phyloP scores from a whole-genome alignment of 106 monocot genomes.

The Triglochin maritima region DNA sequence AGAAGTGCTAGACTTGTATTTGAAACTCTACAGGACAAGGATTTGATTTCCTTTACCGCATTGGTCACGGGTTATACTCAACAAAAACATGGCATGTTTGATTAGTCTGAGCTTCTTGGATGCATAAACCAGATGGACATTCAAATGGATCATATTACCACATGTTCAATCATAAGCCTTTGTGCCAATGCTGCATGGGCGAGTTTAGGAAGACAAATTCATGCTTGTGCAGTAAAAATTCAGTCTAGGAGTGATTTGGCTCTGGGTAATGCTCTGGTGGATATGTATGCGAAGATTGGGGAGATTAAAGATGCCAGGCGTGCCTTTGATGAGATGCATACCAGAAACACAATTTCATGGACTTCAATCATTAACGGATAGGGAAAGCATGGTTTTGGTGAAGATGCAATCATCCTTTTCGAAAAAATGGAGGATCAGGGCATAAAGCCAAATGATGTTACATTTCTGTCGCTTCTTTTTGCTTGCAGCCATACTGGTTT shows the following conservation, averaged over 20 bases:
- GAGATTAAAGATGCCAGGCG: slow-evolving; percentile 51
- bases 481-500: slow-evolving; percentile 71
- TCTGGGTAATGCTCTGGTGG: slow-evolving; percentile 58
- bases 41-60: slow-evolving; percentile 65
- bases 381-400: slow-evolving; percentile 51
- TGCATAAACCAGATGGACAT: slow-evolving; percentile 25
- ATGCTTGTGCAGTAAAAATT: slow-evolving; percentile 42
- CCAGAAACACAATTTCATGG: slow-evolving; percentile 72
- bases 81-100: slow-evolving; percentile 18
- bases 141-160: slow-evolving; percentile 46
- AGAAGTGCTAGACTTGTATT: slow-evolving; percentile 38
- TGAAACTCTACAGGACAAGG: slow-evolving; percentile 35
- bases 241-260: slow-evolving; percentile 40
- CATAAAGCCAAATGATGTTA: slow-evolving; percentile 76
- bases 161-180: slow-evolving; percentile 49
- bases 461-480: slow-evolving; percentile 71
- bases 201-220: slow-evolving; percentile 65
- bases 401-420: slow-evolving; percentile 43
- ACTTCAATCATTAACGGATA: slow-evolving; percentile 63
- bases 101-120: slow-evolving; percentile 45
- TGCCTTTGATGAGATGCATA: slow-evolving; percentile 55
- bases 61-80: slow-evolving; percentile 55
- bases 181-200: slow-evolving; percentile 44
- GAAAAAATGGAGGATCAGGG: slow-evolving; percentile 47
- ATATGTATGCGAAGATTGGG: slow-evolving; percentile 85